phyloP scores from a whole-genome alignment of 805 yeast species.

The Ogataea methylovora region DNA sequence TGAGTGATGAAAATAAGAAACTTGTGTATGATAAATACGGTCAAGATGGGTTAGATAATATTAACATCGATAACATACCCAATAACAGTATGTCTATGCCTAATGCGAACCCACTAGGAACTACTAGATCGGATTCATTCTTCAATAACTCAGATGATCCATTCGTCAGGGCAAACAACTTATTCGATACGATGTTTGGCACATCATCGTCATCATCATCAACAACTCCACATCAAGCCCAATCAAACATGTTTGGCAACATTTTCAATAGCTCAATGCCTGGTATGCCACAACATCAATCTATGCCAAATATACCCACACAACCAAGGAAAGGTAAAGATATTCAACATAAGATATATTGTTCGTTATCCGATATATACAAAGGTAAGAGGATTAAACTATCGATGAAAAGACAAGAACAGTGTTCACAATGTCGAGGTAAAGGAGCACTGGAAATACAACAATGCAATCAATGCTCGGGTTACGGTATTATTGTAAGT shows the following conservation, averaged over 20 bases:
- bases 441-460: conserved; percentile 33
- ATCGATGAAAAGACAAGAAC: conserved; percentile 41
- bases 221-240: no score
- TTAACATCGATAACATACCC: no score
- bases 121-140: no score
- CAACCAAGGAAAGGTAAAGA: conserved; percentile 36
- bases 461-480: conserved; percentile 33
- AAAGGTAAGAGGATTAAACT: conserved; percentile 50
- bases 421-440: conserved; percentile 46
- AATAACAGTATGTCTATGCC: no score
- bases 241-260: no score
- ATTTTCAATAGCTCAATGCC: no score
- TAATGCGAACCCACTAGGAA: no score
- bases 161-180: no score
- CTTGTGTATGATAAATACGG: conserved; percentile 48
- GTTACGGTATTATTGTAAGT: conserved; percentile 30
- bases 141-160: no score
- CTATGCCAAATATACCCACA: background rate
- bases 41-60: conserved; percentile 30
- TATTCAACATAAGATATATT: conserved; percentile 47
- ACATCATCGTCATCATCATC: no score
- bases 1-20: conserved; percentile 40
- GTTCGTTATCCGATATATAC: conserved; percentile 49
- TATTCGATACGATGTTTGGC: no score
- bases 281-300: background rate